These are phyloP conservation scores for Yamadazyma atlantica DNA, from an alignment of 1,139 yeast genomes.

Conservation along the genomic window DNA sequence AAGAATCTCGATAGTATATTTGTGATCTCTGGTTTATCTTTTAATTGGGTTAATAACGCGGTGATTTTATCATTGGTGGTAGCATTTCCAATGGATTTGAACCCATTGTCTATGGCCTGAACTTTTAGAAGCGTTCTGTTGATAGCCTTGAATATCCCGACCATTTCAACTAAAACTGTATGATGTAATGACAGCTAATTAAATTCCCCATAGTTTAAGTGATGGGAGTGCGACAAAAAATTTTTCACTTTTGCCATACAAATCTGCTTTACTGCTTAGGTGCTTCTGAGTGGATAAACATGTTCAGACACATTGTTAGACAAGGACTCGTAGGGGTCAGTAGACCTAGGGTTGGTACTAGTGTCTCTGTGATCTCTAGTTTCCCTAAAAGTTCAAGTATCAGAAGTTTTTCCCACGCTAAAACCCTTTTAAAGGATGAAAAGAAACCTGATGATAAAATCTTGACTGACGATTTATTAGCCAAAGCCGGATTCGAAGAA, in stretches of 20 bases:
- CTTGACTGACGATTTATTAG: constrained; percentile 77
- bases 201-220: neutral
- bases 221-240: neutral
- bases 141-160: constrained; percentile 15
- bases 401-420: constrained; percentile 1
- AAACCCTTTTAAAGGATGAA: constrained; percentile 4
- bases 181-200: no score
- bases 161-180: neutral
- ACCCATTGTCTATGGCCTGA: constrained; percentile 29
- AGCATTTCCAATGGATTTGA: constrained; percentile 18
- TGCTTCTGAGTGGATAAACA: neutral
- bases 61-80: constrained; percentile 21
- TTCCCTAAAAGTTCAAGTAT: no score
- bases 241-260: neutral
- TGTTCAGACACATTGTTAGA: constrained; percentile 1
- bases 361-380: no score
- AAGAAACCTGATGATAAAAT: constrained; percentile 26
- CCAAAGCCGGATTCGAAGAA: constrained; percentile 77
- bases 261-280: neutral
- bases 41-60: constrained; percentile 26
- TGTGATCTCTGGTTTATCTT: constrained; percentile 30
- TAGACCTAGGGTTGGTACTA: no score
- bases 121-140: constrained; percentile 30
- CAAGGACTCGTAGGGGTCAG: constrained; percentile 1
- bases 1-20: constrained; percentile 33